Conservation (phyloP, 208 protist species). For the Leishmania tropica region DNA sequence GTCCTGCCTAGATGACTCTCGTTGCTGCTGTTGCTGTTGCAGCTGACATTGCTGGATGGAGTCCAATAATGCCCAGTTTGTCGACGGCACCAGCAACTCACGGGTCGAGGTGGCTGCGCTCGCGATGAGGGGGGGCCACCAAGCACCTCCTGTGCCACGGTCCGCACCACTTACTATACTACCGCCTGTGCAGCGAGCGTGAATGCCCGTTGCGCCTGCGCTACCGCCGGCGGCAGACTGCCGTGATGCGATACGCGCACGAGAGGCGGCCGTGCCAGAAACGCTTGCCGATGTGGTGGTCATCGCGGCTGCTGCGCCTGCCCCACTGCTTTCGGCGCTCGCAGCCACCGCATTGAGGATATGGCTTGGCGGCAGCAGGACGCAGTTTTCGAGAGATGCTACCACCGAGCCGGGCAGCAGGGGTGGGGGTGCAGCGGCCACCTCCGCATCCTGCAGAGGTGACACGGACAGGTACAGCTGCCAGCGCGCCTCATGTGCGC, state of each 20-base stretch:
- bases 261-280: background rate
- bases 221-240: background rate
- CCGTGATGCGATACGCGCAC: slow-evolving; percentile 1
- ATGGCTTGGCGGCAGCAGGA: slow-evolving; percentile 25
- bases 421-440: background rate
- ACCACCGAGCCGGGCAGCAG: slow-evolving; percentile 1
- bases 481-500: slow-evolving; percentile 11
- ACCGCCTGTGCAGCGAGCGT: background rate
- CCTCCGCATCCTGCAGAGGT: slow-evolving; percentile 48
- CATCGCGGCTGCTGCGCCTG: background rate
- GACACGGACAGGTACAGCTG: slow-evolving; percentile 63
- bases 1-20: background rate
- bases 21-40: slow-evolving; percentile 9
- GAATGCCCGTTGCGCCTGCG: background rate
- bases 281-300: background rate
- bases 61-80: slow-evolving; percentile 30
- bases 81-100: slow-evolving; percentile 29
- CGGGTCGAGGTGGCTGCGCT: background rate
- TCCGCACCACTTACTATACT: slow-evolving; percentile 2
- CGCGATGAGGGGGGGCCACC: slow-evolving; percentile 12
- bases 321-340: slow-evolving; percentile 1
- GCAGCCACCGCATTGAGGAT: slow-evolving; percentile 21
- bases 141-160: slow-evolving; percentile 4
- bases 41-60: slow-evolving; percentile 19
- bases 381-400: slow-evolving; percentile 6